These are phyloP conservation scores for Eucalyptus viminalis DNA, from an alignment of 345 rosid genomes.

Conservation along the genomic window DNA sequence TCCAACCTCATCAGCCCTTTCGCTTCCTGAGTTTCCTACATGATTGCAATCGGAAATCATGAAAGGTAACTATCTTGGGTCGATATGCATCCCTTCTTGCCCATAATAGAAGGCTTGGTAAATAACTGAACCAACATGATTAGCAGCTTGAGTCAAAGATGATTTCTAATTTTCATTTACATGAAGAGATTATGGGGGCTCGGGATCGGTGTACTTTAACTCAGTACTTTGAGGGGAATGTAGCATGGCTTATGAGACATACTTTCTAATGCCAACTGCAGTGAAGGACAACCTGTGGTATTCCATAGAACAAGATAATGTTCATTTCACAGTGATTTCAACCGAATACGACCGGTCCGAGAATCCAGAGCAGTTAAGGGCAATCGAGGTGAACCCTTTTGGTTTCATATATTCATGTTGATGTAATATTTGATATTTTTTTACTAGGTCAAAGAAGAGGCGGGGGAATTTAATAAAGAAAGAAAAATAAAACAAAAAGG, in stretches of 20 bases:
- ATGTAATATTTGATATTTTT: background rate
- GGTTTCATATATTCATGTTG: background rate
- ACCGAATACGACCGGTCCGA: slow-evolving; percentile 40
- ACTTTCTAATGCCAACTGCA: slow-evolving; percentile 46
- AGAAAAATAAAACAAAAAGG: no score
- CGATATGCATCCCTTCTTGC: background rate
- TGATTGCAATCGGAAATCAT: slow-evolving; percentile 56
- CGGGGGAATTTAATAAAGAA: no score
- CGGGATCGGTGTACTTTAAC: slow-evolving; percentile 18
- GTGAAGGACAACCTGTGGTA: slow-evolving; percentile 63
- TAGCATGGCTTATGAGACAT: slow-evolving; percentile 53
- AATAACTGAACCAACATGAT: background rate
- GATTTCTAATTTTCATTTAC: background rate
- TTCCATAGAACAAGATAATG: slow-evolving; percentile 35
- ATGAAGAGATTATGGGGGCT: slow-evolving; percentile 28
- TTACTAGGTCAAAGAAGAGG: no score
- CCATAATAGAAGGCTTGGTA: background rate
- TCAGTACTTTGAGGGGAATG: slow-evolving; percentile 67
- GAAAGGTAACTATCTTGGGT: slow-evolving; percentile 18
- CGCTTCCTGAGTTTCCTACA: slow-evolving; percentile 55
- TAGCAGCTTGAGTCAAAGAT: background rate
- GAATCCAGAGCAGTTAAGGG: slow-evolving; percentile 30
- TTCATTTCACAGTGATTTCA: slow-evolving; percentile 45
- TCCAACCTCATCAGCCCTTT: slow-evolving; percentile 30
- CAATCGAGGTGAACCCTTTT: background rate